Conservation (phyloP, 176 grass and related monocot genomes). For the Canna indica region DNA sequence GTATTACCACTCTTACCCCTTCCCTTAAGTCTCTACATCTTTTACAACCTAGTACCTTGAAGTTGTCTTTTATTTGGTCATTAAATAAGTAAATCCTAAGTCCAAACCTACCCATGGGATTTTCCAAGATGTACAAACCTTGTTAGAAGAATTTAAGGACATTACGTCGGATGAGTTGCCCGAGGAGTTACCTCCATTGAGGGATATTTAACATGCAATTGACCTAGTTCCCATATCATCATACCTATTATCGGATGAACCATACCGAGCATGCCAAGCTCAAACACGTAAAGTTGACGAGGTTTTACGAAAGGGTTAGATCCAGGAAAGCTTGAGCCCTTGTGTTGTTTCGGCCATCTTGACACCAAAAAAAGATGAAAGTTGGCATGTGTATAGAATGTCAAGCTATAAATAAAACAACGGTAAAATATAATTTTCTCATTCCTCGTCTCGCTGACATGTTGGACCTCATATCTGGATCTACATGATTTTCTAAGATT, state of each 20-base stretch:
- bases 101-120: not conserved
- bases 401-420: not conserved
- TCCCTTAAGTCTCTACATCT: not conserved
- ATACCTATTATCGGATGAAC: not conserved
- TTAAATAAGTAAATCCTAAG: not conserved
- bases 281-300: not conserved
- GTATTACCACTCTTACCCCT: not conserved
- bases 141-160: not conserved
- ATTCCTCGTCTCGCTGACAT: not conserved
- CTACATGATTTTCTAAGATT: not conserved
- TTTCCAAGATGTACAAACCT: not conserved
- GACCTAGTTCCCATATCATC: not conserved
- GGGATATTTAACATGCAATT: too few relatives aligned
- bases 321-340: not conserved
- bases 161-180: not conserved
- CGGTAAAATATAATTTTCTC: not conserved
- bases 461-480: not conserved
- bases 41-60: not conserved
- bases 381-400: not conserved
- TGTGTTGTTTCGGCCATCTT: not conserved
- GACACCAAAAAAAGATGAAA: not conserved
- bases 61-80: not conserved
- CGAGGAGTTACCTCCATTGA: not conserved
- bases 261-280: not conserved
- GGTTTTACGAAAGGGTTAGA: not conserved